Evolutionary conservation across 805 yeast genomes (phyloP), one percentile per base, ranked within the genome.

Genomic region (Yamadazyma olivae): DNA sequence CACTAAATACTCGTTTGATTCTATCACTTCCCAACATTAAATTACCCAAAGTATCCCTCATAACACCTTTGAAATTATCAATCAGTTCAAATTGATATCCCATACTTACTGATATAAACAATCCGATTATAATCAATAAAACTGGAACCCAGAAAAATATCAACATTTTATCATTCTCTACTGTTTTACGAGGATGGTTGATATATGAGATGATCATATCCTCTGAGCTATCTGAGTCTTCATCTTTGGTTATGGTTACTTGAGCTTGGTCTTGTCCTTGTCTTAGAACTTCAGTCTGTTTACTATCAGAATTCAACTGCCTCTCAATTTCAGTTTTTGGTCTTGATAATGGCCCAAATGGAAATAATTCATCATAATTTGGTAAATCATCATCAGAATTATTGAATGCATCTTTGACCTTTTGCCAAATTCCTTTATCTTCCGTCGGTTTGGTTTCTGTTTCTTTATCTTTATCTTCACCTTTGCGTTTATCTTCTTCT

Each of bases 61-160:
- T 54, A 20, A 48, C 45, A 18, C 50, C 53, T 47, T 66, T 65
- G 38, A 56, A 43, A 26, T 45, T 45, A 37, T 67, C 72, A 28
- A 67, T 57, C 32, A 51, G 35, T 35, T 60, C 64, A 33, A 66
- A 53, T 45, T 54, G 52, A 50, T 59, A 62, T 3, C 71, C 73
- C 51, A 67, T 57, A 13, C 64, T 54, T 17, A 66, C 53, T 48
- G 73, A 56, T 36, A 74, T 65, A 46, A 71, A 66, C 5, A 78
- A 61, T 3, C 79, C 62, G 13, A 81, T 58, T 21, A 85, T 54
- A 15, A 81, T 48, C 35, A 87, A 61, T 56, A 77, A 60, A 25
- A 85, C 72, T 10, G 97, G 97, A 39, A 89, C 61, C 97, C 97
- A 90, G 72, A 90, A 89, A 56, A 90, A 86, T 42, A 87, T 63